Percentiles rank a stretch among this genome's conserved stretches.
Evolutionary conservation across 495 filamentous ascomycete genomes (phyloP).

Genomic region (Trichoderma orchidacearum): DNA sequence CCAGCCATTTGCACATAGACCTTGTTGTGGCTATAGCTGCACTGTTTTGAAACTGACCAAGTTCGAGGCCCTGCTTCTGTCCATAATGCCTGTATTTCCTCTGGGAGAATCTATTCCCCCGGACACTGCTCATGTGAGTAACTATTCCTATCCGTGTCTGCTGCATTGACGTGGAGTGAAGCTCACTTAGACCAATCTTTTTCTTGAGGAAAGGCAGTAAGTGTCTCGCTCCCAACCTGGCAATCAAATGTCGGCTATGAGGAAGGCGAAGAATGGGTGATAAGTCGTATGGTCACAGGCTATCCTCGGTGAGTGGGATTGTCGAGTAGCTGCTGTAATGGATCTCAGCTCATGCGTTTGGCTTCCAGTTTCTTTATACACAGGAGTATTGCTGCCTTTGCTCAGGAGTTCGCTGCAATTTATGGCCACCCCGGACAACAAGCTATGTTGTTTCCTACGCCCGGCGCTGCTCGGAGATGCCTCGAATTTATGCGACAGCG

Average conservation of each 20-base stretch:
- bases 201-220: constrained; percentile 56
- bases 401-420: constrained; percentile 46
- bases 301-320: constrained; percentile 57
- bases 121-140: constrained; percentile 46
- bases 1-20: no score
- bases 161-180: constrained; percentile 5
- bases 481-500: constrained; percentile 52
- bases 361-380: constrained; percentile 74
- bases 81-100: constrained; percentile 23
- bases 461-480: constrained; percentile 52
- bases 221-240: constrained; percentile 94
- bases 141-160: background rate
- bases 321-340: background rate
- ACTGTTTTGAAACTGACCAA: background rate
- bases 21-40: no score
- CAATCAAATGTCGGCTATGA: constrained; percentile 81
- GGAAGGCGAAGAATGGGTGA: constrained; percentile 76
- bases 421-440: constrained; percentile 48
- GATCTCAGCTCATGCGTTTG: background rate
- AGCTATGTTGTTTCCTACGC: constrained; percentile 71
- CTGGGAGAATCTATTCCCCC: constrained; percentile 46
- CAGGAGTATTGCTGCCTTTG: constrained; percentile 63
- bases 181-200: background rate
- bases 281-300: constrained; percentile 73
- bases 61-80: background rate